Evolutionary conservation across 164 flowering plant species (phyloP).

Genomic region (Litsea cubeba): DNA sequence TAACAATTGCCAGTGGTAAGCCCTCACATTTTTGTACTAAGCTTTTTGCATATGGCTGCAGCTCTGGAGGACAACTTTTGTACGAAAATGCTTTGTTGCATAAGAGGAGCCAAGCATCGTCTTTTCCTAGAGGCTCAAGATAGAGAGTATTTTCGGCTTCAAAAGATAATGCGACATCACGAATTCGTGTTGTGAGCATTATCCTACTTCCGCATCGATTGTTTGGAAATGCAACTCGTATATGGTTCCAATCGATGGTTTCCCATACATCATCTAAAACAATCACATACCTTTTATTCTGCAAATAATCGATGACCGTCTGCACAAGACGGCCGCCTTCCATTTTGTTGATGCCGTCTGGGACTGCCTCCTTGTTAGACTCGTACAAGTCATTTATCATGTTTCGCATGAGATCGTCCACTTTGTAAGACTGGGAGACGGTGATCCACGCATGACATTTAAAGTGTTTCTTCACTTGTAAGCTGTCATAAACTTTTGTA

Average conservation of each 20-base stretch:
- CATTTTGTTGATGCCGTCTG: neutral
- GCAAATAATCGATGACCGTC: neutral
- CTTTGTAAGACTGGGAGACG: constrained; percentile 6
- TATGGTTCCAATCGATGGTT: constrained; percentile 17
- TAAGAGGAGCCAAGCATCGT: constrained; percentile 35
- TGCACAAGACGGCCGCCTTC: neutral
- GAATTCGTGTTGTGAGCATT: constrained; percentile 29
- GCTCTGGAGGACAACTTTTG: constrained; percentile 22
- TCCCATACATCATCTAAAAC: constrained; percentile 43
- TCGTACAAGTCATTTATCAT: constrained; percentile 2
- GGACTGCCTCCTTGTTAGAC: neutral
- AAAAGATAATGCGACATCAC: neutral
- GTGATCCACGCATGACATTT: constrained; percentile 18
- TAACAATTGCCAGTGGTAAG: constrained; percentile 46
- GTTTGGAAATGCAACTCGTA: constrained; percentile 25
- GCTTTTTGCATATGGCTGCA: constrained; percentile 28
- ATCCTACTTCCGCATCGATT: constrained; percentile 23
- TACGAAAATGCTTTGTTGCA: constrained; percentile 36
- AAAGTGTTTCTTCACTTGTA: neutral
- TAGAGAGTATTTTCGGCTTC: neutral
- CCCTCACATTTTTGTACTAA: constrained; percentile 46
- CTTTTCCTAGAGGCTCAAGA: neutral
- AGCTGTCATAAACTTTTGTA: constrained; percentile 10
- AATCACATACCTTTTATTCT: constrained; percentile 14
- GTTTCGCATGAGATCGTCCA: neutral